phyloP scores from a whole-genome alignment of 768 basidiomycete species.

The Pulveroboletus ravenelii region DNA sequence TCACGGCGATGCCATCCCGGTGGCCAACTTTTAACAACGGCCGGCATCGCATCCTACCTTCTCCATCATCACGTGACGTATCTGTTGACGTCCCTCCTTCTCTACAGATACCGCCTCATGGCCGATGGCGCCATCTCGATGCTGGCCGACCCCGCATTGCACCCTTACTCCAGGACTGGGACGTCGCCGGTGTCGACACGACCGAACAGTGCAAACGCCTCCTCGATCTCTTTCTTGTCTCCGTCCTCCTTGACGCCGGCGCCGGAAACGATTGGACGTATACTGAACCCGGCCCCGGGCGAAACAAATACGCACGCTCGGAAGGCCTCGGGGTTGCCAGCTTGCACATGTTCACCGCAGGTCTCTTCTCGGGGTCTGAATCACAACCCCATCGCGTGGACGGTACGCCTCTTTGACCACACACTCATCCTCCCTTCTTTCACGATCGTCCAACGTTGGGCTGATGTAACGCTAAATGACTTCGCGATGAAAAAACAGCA shows the following conservation, averaged over 20 bases:
- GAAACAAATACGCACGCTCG: slow-evolving; percentile 55
- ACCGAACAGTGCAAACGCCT: slow-evolving; percentile 67
- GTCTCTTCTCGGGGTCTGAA: slow-evolving; percentile 66
- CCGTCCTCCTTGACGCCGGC: slow-evolving; percentile 92
- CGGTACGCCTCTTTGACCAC: slow-evolving; percentile 41
- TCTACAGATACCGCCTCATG: slow-evolving; percentile 75
- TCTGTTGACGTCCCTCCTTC: background rate
- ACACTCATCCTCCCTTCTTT: background rate
- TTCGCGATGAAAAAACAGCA: slow-evolving; percentile 41
- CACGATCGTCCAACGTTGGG: background rate
- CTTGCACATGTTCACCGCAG: slow-evolving; percentile 80
- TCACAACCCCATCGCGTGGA: slow-evolving; percentile 71
- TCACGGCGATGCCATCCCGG: background rate
- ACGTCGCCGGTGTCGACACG: slow-evolving; percentile 34
- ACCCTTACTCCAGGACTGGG: slow-evolving; percentile 58
- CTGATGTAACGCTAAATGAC: slow-evolving; percentile 12
- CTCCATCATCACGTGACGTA: background rate
- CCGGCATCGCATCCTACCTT: background rate
- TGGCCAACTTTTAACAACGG: too few relatives aligned
- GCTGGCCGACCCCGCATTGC: slow-evolving; percentile 59
- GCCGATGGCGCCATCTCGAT: slow-evolving; percentile 88
- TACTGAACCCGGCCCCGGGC: slow-evolving; percentile 46
- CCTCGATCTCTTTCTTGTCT: slow-evolving; percentile 85
- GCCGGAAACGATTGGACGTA: slow-evolving; percentile 84
- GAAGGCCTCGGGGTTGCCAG: slow-evolving; percentile 89